A percentile compares a stretch with the other conserved stretches of the same genome.
These are phyloP conservation scores for Calocybe gangraenosa DNA, from an alignment of 768 basidiomycete species.

Conservation along the genomic window DNA sequence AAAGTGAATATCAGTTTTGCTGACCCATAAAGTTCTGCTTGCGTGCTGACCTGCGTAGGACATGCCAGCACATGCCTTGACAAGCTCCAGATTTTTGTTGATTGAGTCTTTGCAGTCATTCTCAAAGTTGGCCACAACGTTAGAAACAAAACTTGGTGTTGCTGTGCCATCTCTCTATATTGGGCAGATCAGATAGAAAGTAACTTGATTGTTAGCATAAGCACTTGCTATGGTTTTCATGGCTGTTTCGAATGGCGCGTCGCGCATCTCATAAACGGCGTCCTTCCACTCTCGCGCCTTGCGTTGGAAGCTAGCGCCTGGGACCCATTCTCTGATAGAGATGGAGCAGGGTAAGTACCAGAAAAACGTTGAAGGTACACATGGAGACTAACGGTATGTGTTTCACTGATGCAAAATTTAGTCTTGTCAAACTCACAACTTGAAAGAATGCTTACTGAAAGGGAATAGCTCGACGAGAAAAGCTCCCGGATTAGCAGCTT, in stretches of 20 bases:
- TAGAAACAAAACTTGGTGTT: conserved; percentile 29
- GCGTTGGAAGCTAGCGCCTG: conserved; percentile 46
- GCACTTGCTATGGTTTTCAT: conserved; percentile 32
- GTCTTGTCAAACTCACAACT: not conserved
- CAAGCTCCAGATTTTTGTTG: conserved; percentile 23
- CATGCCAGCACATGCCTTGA: conserved; percentile 33
- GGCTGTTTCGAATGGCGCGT: conserved; percentile 36
- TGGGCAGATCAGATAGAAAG: not conserved
- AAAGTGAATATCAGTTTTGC: not conserved
- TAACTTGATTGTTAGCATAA: not conserved
- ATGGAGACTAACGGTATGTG: conserved; percentile 36
- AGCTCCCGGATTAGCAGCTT: conserved; percentile 47
- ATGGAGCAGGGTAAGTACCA: not conserved
- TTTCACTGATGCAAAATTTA: conserved; percentile 33
- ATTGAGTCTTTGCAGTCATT: conserved; percentile 14
- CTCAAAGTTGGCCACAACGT: conserved; percentile 24
- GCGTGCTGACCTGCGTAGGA: conserved; percentile 30
- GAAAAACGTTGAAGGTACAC: not conserved
- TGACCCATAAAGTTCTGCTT: not conserved
- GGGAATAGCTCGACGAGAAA: conserved; percentile 51
- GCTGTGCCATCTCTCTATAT: conserved; percentile 29
- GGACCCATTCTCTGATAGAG: conserved; percentile 38
- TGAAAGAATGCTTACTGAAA: conserved; percentile 20
- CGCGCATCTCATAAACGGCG: conserved; percentile 44
- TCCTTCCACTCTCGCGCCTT: conserved; percentile 47